Evolutionary conservation across 2,329 filamentous ascomycete genomes (phyloP).

Genomic region (Claviceps sp.): DNA sequence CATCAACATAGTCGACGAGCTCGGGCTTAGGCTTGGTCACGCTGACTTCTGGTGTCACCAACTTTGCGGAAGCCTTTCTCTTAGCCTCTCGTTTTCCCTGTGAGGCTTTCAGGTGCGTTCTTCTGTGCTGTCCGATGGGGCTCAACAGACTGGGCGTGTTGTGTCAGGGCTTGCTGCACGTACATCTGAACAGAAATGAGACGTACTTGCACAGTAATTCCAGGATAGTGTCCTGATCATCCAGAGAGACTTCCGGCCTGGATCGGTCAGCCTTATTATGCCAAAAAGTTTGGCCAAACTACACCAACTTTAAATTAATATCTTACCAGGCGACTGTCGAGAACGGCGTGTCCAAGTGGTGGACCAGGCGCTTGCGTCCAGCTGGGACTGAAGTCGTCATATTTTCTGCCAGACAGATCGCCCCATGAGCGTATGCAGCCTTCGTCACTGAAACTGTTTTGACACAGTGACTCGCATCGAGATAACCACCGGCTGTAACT

Average conservation of each 20-base stretch:
- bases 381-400: constrained; percentile 15
- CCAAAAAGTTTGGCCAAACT: not conserved
- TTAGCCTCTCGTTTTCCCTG: constrained; percentile 44
- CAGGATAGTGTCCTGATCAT: constrained; percentile 50
- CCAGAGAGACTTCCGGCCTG: constrained; percentile 46
- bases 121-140: constrained; percentile 50
- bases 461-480: no score
- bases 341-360: constrained; percentile 54
- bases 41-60: constrained; percentile 7
- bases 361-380: constrained; percentile 41
- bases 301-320: not conserved
- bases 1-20: constrained; percentile 42
- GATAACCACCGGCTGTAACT: no score
- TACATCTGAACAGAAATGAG: constrained; percentile 6
- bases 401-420: not conserved
- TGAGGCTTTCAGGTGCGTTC: constrained; percentile 38
- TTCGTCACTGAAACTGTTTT: not conserved
- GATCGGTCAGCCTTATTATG: not conserved
- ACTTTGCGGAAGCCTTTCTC: constrained; percentile 25
- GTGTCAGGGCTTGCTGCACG: not conserved
- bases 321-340: constrained; percentile 46
- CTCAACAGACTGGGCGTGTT: constrained; percentile 39
- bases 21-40: constrained; percentile 27
- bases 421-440: not conserved
- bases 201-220: constrained; percentile 53